A percentile compares a stretch with the other conserved stretches of the same genome.
Conservation (phyloP, 306 rosid species). For the Quercus ilex region DNA sequence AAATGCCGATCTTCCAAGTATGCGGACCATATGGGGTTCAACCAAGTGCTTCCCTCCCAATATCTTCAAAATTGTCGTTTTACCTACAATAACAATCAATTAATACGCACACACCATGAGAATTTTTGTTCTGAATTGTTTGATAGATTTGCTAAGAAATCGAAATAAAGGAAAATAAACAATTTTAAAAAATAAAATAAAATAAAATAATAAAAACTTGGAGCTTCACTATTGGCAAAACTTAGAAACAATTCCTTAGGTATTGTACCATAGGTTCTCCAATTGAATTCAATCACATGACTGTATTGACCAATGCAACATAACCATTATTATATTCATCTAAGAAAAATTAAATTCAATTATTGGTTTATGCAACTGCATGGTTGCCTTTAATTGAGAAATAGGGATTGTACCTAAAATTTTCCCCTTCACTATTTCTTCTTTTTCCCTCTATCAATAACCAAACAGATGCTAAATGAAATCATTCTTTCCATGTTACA, state of each 20-base stretch:
- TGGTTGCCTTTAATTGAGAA: too few relatives aligned
- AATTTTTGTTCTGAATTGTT: not conserved
- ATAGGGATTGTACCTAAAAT: too few relatives aligned
- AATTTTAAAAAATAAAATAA: not conserved
- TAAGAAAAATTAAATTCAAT: too few relatives aligned
- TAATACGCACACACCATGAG: not conserved
- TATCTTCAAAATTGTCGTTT: conserved; percentile 82
- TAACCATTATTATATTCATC: too few relatives aligned
- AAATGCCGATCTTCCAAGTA: conserved; percentile 90
- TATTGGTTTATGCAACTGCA: too few relatives aligned
- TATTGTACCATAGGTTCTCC: too few relatives aligned
- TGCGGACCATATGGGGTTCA: conserved; percentile 83
- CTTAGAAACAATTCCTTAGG: too few relatives aligned
- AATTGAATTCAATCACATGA: too few relatives aligned
- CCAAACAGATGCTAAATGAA: not conserved
- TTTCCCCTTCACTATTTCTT: not conserved
- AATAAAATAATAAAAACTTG: not conserved
- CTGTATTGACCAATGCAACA: too few relatives aligned
- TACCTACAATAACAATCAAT: conserved; percentile 30
- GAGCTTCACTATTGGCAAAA: not conserved
- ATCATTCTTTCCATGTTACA: not conserved
- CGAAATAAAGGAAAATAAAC: not conserved
- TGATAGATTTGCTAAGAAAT: not conserved
- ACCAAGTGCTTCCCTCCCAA: conserved; percentile 95
- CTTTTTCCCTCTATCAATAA: not conserved